Base-by-base conservation (phyloP, 2,329 filamentous ascomycete genomes). In the Fusarium virguliforme region DNA sequence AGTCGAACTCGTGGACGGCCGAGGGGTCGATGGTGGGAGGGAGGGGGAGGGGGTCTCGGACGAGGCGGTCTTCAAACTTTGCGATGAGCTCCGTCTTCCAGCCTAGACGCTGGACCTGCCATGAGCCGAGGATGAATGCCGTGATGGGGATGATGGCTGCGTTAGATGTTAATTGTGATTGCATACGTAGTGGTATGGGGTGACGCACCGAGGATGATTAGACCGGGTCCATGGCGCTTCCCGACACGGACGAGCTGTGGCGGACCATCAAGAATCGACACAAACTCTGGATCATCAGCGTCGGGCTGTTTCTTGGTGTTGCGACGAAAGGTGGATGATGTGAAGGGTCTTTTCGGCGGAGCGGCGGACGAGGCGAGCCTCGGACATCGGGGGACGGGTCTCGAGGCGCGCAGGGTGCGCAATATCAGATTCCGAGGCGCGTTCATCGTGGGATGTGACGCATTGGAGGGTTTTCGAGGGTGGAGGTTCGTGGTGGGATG, bases 41-140 rank as follows among this genome's bases (percentile, higher is more conserved):
- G 0, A 99, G 85, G 0, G 95, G 95, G 0, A 99, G 85, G 0
- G 96, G 96, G 18, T 92, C 88, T 62, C 93, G 93, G 41, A 97
- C 88, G 37, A 99, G 88, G 6, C 95, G 92, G 84, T 99, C 95
- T 83, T 98, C 96, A 81, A 93, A 94, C 74, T 92, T 94, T 65
- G 95, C 94, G 67, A 99, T 91, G 12, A 99, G 86, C 50, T 97
- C 92, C 4, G 94, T 94, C 81, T 99, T 99, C 95, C 95, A 97
- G 64, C 91, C 90, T 2, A 99, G 88, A 10, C 96, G 92, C 80
- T 97, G 90, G 60, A 99, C 93, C 80, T 99, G 96, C 96, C 96
- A 99, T 70, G 94, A 94, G 32, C 96, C 96, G 15, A 99, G 90
- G 60, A 86, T 85, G 81, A 99, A 97, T 10, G 96, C 94, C 1